These are phyloP conservation scores for Carpinus viminea DNA, from an alignment of 306 rosid genomes.

Conservation along the genomic window DNA sequence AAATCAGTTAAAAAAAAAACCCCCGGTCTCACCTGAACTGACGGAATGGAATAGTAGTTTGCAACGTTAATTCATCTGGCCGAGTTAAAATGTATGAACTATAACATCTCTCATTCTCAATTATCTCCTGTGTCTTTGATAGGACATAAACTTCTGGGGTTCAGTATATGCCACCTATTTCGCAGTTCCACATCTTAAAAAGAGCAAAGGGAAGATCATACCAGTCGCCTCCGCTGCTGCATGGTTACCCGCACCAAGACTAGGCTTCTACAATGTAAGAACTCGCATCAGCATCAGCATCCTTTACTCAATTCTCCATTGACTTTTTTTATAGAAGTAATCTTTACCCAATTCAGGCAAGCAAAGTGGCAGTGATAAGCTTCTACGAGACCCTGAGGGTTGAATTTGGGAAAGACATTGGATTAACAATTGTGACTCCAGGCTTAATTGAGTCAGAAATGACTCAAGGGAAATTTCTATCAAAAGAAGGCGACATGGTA, in stretches of 20 bases:
- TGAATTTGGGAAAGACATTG: slow-evolving; percentile 58
- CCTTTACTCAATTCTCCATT: not conserved
- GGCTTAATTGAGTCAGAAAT: slow-evolving; percentile 64
- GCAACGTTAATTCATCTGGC: too few species aligned
- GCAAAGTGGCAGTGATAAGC: slow-evolving; percentile 67
- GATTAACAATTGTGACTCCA: slow-evolving; percentile 66
- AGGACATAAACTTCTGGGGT: slow-evolving; percentile 78
- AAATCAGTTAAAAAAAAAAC: too few species aligned
- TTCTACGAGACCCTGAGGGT: slow-evolving; percentile 57
- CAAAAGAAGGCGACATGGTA: slow-evolving; percentile 42
- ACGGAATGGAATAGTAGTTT: too few species aligned
- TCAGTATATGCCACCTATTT: slow-evolving; percentile 47
- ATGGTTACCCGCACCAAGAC: slow-evolving; percentile 54
- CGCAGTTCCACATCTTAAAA: slow-evolving; percentile 58
- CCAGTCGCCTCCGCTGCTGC: slow-evolving; percentile 54
- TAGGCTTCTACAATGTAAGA: slow-evolving; percentile 58
- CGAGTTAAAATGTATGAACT: not conserved
- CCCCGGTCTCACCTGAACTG: too few species aligned
- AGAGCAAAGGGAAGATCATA: slow-evolving; percentile 56
- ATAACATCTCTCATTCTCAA: not conserved
- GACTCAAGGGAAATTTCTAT: slow-evolving; percentile 57
- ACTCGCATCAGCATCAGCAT: slow-evolving; percentile 11
- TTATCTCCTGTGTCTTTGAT: not conserved
- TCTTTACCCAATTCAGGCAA: slow-evolving; percentile 42
- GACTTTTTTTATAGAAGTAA: not conserved